Conservation (phyloP, 495 filamentous ascomycete species). For the Hypoxylon intermedium region DNA sequence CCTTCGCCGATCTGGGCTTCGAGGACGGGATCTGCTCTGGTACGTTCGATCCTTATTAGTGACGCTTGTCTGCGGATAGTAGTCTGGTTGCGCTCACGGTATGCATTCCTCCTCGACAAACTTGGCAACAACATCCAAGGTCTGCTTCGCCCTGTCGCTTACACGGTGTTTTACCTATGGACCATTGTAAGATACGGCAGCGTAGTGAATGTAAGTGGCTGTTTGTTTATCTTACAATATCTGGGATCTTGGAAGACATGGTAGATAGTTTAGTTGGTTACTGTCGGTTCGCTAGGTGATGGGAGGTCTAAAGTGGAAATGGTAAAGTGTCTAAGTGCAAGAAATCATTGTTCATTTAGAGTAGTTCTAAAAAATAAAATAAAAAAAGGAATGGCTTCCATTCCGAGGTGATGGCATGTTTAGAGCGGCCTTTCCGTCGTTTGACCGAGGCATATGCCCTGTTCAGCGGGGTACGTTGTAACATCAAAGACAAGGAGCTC, state of each 20-base stretch:
- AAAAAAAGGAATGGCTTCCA: too few species aligned
- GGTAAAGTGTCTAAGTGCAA: neutral
- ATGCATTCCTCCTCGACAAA: slow-evolving; percentile 98
- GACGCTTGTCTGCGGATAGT: slow-evolving; percentile 27
- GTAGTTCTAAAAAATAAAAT: slow-evolving; percentile 17
- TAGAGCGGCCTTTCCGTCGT: slow-evolving; percentile 7
- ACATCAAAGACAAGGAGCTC: neutral
- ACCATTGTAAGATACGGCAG: slow-evolving; percentile 40
- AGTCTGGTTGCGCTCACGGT: slow-evolving; percentile 57
- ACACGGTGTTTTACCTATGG: slow-evolving; percentile 63
- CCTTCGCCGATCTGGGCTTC: slow-evolving; percentile 79
- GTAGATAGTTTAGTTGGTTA: slow-evolving; percentile 19
- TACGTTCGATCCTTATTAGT: slow-evolving; percentile 27
- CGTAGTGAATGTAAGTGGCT: neutral
- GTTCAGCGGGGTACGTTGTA: slow-evolving; percentile 23
- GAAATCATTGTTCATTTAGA: slow-evolving; percentile 4
- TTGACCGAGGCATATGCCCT: slow-evolving; percentile 30
- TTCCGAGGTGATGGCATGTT: slow-evolving; percentile 25
- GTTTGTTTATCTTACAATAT: slow-evolving; percentile 62
- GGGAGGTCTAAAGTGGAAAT: neutral
- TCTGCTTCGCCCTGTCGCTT: slow-evolving; percentile 81
- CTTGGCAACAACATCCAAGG: slow-evolving; percentile 74
- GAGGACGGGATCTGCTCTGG: slow-evolving; percentile 74
- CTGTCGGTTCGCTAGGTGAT: neutral
- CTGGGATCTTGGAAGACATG: slow-evolving; percentile 73